A percentile compares a stretch with the other conserved stretches of the same genome.
phyloP scores from a whole-genome alignment of 1,139 yeast species.

The Lodderomyces theae region DNA sequence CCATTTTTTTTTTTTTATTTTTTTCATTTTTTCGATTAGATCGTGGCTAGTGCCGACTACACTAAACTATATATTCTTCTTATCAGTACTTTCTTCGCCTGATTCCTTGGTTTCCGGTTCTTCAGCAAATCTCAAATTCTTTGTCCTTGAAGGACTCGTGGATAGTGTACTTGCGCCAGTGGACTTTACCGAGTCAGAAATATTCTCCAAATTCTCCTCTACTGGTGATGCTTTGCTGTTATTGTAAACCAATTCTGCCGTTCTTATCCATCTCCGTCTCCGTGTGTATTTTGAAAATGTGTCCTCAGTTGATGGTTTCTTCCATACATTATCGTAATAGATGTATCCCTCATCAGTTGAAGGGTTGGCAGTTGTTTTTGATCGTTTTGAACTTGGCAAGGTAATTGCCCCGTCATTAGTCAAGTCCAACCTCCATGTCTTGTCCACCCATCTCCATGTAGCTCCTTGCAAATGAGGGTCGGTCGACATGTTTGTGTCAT shows the following conservation, averaged over 20 bases:
- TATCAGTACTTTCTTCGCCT: constrained; percentile 8
- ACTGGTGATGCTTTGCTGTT: constrained; percentile 10
- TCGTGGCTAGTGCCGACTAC: neutral
- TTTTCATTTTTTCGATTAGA: too few species aligned
- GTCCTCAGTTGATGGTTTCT: constrained; percentile 84
- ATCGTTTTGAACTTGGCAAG: constrained; percentile 58
- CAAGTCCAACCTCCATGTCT: constrained; percentile 84
- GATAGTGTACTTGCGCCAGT: constrained; percentile 11
- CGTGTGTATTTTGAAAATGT: constrained; percentile 88
- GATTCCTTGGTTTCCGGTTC: constrained; percentile 7
- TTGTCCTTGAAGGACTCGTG: constrained; percentile 18
- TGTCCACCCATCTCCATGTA: constrained; percentile 93
- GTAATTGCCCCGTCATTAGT: constrained; percentile 86
- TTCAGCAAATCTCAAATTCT: constrained; percentile 43
- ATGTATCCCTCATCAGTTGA: constrained; percentile 79
- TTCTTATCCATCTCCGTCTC: constrained; percentile 92
- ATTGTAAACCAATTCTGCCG: constrained; percentile 74
- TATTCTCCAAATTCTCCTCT: constrained; percentile 15
- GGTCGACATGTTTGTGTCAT: constrained; percentile 23
- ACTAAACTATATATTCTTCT: constrained; percentile 10
- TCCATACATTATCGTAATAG: constrained; percentile 92
- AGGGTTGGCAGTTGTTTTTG: constrained; percentile 76
- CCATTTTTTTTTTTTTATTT: constrained; percentile 3
- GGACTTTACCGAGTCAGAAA: constrained; percentile 7
- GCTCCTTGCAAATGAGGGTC: constrained; percentile 45